Evolutionary conservation across 2,329 filamentous ascomycete species (phyloP).

Genomic region (Stenocarpella maydis): DNA sequence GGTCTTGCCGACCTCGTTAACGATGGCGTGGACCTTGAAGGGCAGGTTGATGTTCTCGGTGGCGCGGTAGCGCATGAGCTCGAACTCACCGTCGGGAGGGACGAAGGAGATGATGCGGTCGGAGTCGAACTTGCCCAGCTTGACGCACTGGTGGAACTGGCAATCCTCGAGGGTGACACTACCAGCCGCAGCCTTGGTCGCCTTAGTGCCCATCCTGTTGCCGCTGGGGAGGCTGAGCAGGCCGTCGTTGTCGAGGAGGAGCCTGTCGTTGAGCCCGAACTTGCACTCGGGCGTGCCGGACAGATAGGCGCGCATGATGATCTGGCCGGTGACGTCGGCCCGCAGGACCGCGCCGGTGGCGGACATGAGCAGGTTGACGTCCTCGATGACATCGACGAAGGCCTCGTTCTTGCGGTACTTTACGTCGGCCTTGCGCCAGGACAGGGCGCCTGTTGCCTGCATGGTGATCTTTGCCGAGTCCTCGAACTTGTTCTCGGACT

Average conservation of each 20-base stretch:
- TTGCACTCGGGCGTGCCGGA: conserved; percentile 98
- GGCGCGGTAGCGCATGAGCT: conserved; percentile 97
- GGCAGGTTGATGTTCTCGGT: conserved; percentile 98
- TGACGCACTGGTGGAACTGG: conserved; percentile 98
- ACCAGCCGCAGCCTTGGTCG: conserved; percentile 93
- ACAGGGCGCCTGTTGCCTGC: conserved; percentile 96
- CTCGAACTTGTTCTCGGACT: conserved; percentile 84
- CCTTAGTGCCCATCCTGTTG: conserved; percentile 82
- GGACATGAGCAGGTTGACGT: conserved; percentile 99
- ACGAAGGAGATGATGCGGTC: conserved; percentile 98
- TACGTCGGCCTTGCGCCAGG: conserved; percentile 96
- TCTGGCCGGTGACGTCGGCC: conserved; percentile 96
- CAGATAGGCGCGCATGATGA: conserved; percentile 98
- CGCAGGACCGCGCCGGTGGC: conserved; percentile 93
- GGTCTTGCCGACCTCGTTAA: conserved; percentile 95
- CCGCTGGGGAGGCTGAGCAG: conserved; percentile 73
- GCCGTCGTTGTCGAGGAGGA: conserved; percentile 84
- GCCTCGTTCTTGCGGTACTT: conserved; percentile 99
- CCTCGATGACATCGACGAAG: conserved; percentile 98
- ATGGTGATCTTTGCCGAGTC: conserved; percentile 98
- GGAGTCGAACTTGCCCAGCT: conserved; percentile 94
- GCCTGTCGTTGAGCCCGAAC: conserved; percentile 94
- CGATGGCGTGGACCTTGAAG: conserved; percentile 98
- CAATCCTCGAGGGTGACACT: conserved; percentile 97
- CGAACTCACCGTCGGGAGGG: conserved; percentile 96